Conservation (phyloP, 176 grass and related monocot species). For the Carex myosuroides region DNA sequence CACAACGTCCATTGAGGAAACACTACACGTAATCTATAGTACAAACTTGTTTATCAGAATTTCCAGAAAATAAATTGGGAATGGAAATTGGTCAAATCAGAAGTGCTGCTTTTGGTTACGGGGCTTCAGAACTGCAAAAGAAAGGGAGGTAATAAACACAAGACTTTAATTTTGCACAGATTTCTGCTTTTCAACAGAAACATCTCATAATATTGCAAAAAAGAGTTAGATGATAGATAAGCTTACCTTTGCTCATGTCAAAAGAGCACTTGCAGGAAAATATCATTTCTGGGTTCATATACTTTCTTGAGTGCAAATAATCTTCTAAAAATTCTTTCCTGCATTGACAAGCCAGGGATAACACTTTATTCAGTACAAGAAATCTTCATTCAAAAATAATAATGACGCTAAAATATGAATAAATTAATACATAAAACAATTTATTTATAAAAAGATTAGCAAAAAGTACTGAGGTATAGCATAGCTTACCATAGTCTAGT, state of each 20-base stretch:
- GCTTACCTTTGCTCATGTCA: constrained; percentile 46
- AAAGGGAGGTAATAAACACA: constrained; percentile 21
- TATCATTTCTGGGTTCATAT: constrained; percentile 36
- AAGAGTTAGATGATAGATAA: neutral
- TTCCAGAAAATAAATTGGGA: constrained; percentile 9
- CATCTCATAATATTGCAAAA: constrained; percentile 11
- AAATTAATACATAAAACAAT: constrained; percentile 7
- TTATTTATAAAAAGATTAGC: neutral
- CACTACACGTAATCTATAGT: neutral
- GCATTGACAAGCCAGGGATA: constrained; percentile 23
- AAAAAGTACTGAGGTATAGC: neutral
- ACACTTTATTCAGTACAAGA: constrained; percentile 9
- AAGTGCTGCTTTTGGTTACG: constrained; percentile 14
- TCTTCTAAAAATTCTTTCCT: constrained; percentile 47
- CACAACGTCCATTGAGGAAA: neutral
- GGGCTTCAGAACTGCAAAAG: constrained; percentile 44
- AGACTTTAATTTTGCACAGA: neutral
- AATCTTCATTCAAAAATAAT: neutral
- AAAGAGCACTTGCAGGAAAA: constrained; percentile 53
- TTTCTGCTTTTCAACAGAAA: neutral
- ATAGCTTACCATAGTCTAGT: neutral
- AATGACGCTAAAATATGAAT: neutral
- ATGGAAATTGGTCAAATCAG: constrained; percentile 22
- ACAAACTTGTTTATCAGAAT: neutral
- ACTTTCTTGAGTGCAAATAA: constrained; percentile 40